Base-by-base conservation (phyloP, 805 yeast genomes). In the Kodamaea hsintzibuensis region DNA sequence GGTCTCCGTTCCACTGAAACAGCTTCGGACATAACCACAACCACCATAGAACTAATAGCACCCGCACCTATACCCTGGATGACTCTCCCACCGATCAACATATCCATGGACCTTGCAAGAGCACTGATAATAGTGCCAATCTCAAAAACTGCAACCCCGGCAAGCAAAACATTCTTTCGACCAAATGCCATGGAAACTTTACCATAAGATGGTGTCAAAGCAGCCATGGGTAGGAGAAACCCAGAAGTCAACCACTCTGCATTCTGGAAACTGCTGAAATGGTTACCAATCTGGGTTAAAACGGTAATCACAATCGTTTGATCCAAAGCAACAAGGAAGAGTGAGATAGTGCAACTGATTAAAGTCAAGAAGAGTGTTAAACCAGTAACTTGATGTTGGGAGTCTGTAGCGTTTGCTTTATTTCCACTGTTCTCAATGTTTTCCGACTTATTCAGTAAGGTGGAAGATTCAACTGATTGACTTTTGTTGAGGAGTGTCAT, bases 41-140 rank as follows among this genome's bases (percentile, higher is more conserved):
- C 75, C 5, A 78, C 80, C 66, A 84, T 69, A 1, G 85, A 73
- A 59, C 82, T 84, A 45, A 86, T 77, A 22, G 88, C 88, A 33
- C 89, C 86, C 8, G 85, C 90, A 13, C 92, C 93, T 38, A 83
- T 63, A 48, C 95, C 95, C 51, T 83, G 83, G 17, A 88, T 69
- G 7, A 82, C 85, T 60, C 96, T 77, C 0, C 91, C 92, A 2
- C 84, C 89, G 55, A 88, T 84, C 47, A 88, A 66, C 76, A 81
- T 79, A 50, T 77, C 71, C 83, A 88, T 84, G 30, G 76, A 72
- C 14, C 60, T 65, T 1, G 90, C 69, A 5, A 81, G 57, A 1
- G 88, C 91, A 52, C 81, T 72, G 7, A 86, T 68, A 50, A 85
- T 69, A 0, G 89, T 84, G 0, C 92, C 92, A 3, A 79, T 66